Percentiles rank a stretch among this genome's conserved stretches.
Conservation (phyloP, 441 rosid genomes). For the Pelargonium cotyledonis region DNA sequence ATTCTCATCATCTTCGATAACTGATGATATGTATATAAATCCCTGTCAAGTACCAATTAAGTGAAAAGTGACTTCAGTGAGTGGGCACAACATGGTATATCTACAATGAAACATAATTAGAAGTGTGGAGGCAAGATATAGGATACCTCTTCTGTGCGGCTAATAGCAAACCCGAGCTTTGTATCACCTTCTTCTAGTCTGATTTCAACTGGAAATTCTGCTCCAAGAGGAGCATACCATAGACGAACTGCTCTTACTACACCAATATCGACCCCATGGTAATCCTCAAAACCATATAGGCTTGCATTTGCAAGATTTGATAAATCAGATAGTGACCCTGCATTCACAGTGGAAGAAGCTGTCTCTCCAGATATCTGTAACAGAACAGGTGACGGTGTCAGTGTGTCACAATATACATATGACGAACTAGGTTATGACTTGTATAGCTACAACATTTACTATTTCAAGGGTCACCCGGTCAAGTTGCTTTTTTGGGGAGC, state of each 20-base stretch:
- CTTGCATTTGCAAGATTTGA: conserved; percentile 67
- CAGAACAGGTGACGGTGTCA: too few species aligned
- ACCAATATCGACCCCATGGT: conserved; percentile 91
- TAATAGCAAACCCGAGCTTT: conserved; percentile 89
- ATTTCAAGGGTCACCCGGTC: background rate
- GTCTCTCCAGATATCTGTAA: conserved; percentile 87
- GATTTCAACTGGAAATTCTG: conserved; percentile 62
- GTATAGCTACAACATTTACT: too few species aligned
- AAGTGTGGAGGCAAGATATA: too few species aligned
- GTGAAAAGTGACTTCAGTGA: too few species aligned
- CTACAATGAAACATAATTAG: background rate
- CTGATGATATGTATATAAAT: conserved; percentile 80
- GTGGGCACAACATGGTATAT: background rate
- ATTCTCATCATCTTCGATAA: conserved; percentile 54
- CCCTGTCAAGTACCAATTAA: conserved; percentile 42
- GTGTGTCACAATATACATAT: too few species aligned
- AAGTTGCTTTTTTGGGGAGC: background rate
- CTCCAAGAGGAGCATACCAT: conserved; percentile 76
- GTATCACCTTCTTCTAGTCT: conserved; percentile 62
- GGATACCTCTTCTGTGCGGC: conserved; percentile 89
- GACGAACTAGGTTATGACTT: too few species aligned
- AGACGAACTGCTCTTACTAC: conserved; percentile 89
- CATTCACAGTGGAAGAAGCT: conserved; percentile 73
- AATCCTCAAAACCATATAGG: conserved; percentile 92
- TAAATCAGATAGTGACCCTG: conserved; percentile 75